These are phyloP conservation scores for Trichoderma asperelloides DNA, from an alignment of 495 filamentous ascomycete species.

Conservation along the genomic window DNA sequence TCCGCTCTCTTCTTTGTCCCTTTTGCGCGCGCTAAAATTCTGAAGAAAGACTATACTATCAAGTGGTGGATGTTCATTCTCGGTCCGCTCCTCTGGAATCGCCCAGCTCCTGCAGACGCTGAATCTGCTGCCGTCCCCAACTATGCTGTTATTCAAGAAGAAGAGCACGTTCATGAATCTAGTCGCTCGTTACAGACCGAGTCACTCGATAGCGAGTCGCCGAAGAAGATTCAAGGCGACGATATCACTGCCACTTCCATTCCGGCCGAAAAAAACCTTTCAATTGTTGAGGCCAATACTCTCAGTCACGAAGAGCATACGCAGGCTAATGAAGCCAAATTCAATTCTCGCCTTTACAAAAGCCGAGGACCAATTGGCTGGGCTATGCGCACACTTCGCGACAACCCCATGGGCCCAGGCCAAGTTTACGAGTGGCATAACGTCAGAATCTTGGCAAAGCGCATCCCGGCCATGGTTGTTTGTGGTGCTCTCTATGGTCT, in stretches of 20 bases:
- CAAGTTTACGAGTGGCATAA: conserved; percentile 60
- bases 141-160: conserved; percentile 26
- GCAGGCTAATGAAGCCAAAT: conserved; percentile 37
- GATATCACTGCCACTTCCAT: conserved; percentile 9
- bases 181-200: neutral
- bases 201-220: neutral
- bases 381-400: conserved; percentile 61
- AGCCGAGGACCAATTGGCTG: conserved; percentile 56
- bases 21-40: conserved; percentile 43
- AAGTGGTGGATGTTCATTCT: conserved; percentile 45
- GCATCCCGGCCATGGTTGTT: conserved; percentile 50
- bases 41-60: conserved; percentile 45
- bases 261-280: conserved; percentile 37
- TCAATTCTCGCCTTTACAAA: conserved; percentile 46
- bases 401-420: conserved; percentile 59
- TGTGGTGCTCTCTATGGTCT: conserved; percentile 53
- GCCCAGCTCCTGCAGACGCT: conserved; percentile 31
- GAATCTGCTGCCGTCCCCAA: conserved; percentile 32
- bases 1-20: conserved; percentile 53
- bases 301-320: conserved; percentile 46
- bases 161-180: conserved; percentile 13
- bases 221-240: conserved; percentile 7
- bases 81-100: conserved; percentile 45
- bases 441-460: conserved; percentile 45
- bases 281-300: conserved; percentile 33